These are phyloP conservation scores for Daldinia caldariorum DNA, from an alignment of 495 filamentous ascomycete genomes.

Conservation along the genomic window DNA sequence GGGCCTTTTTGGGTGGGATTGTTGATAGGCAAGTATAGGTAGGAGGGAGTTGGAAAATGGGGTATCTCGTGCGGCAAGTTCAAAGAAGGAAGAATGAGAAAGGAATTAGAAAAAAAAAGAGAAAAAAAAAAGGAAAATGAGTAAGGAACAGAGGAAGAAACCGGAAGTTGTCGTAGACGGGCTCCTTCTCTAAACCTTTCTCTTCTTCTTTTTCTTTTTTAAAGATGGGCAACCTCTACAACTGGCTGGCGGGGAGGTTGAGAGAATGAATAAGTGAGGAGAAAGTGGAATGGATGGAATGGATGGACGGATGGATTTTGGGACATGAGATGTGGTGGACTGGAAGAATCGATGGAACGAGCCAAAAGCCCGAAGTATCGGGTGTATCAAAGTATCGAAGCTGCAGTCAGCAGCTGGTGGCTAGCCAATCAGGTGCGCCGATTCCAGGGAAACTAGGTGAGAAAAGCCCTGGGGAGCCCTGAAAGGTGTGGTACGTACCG, in stretches of 20 bases:
- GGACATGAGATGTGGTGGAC: constrained; percentile 37
- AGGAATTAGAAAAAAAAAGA: constrained; percentile 3
- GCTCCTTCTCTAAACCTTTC: constrained; percentile 43
- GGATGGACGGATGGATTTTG: constrained; percentile 47
- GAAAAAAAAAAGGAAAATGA: constrained; percentile 38
- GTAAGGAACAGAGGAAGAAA: constrained; percentile 47
- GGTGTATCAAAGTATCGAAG: constrained; percentile 40
- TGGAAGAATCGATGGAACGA: constrained; percentile 45
- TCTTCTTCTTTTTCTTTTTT: constrained; percentile 37
- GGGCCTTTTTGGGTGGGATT: constrained; percentile 36
- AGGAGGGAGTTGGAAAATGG: constrained; percentile 35
- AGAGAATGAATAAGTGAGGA: constrained; percentile 50
- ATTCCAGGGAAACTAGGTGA: constrained; percentile 15
- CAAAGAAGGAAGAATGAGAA: constrained; percentile 35
- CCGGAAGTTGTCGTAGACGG: constrained; percentile 43
- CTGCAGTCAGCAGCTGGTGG: constrained; percentile 37
- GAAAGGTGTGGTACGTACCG: constrained; percentile 15
- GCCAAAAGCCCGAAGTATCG: constrained; percentile 44
- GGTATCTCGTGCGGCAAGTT: constrained; percentile 32
- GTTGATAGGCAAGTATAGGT: constrained; percentile 25
- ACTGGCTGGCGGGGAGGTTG: constrained; percentile 45
- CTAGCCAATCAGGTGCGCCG: constrained; percentile 7
- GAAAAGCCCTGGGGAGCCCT: constrained; percentile 30
- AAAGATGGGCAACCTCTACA: constrained; percentile 41
- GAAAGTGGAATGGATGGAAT: constrained; percentile 53